Conservation (phyloP, 768 basidiomycete genomes). For the Aureoboletus auriporus region DNA sequence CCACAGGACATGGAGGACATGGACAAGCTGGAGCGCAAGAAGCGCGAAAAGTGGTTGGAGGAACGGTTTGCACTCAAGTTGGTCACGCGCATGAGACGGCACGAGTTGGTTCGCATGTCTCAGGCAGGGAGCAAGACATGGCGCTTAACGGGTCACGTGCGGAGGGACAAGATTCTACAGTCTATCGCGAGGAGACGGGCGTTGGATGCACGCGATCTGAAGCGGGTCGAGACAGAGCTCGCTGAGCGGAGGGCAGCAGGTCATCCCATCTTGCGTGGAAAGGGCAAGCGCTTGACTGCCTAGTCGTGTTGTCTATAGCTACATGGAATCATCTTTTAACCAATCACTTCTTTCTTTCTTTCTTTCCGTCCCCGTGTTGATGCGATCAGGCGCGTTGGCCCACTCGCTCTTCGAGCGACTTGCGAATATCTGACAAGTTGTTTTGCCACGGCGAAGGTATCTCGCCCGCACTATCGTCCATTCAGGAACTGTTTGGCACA, state of each 20-base stretch:
- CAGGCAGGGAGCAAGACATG: constrained; percentile 36
- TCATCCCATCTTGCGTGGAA: constrained; percentile 21
- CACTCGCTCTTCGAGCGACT: constrained; percentile 26
- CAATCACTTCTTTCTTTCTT: not conserved
- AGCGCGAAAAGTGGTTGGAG: constrained; percentile 61
- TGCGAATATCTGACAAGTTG: constrained; percentile 28
- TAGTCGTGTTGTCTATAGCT: constrained; percentile 15
- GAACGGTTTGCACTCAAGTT: constrained; percentile 45
- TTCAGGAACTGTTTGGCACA: too few relatives aligned
- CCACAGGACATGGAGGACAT: constrained; percentile 81
- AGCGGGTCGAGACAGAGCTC: constrained; percentile 33
- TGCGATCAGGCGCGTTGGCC: constrained; percentile 13
- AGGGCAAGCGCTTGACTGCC: not conserved
- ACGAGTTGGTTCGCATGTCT: constrained; percentile 33
- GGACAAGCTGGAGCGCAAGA: constrained; percentile 46
- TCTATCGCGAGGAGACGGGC: constrained; percentile 46
- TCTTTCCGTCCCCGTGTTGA: not conserved
- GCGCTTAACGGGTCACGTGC: constrained; percentile 37
- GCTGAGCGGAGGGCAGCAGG: constrained; percentile 23
- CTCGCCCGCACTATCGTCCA: constrained; percentile 8
- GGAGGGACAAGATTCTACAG: constrained; percentile 47
- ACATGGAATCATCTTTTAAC: constrained; percentile 5
- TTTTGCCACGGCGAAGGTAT: constrained; percentile 31
- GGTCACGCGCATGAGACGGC: constrained; percentile 34
- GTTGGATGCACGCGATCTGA: constrained; percentile 38